Percentiles rank a stretch among this genome's conserved stretches.
Conservation (phyloP, 495 filamentous ascomycete genomes). For the Trichoderma parareesei region DNA sequence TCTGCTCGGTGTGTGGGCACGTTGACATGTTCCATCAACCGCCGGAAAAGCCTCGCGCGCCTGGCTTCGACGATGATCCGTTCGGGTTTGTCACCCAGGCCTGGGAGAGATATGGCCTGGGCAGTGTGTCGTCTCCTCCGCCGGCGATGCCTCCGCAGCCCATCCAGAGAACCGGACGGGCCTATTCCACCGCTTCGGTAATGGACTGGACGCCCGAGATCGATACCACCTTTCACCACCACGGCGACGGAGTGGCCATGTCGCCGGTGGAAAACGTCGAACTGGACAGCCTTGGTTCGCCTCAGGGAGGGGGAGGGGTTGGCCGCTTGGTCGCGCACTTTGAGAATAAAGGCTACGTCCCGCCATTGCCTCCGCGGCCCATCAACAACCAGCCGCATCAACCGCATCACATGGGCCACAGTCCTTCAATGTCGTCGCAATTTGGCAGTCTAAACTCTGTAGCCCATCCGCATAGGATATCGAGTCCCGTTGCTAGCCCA, state of each 20-base stretch:
- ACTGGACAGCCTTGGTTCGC: neutral
- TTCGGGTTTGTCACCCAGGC: constrained; percentile 5
- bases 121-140: neutral
- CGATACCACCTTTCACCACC: neutral
- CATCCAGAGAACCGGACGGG: neutral
- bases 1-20: constrained; percentile 9
- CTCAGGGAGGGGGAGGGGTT: constrained; percentile 7
- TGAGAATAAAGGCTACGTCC: constrained; percentile 6
- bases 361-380: constrained; percentile 8
- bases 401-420: neutral
- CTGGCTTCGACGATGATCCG: constrained; percentile 1
- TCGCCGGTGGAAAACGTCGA: neutral
- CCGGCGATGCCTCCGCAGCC: neutral
- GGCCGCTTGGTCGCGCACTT: constrained; percentile 10
- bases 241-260: constrained; percentile 8
- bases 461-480: constrained; percentile 4
- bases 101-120: neutral
- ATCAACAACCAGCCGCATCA: constrained; percentile 3
- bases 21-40: constrained; percentile 9
- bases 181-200: neutral
- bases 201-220: constrained; percentile 6
- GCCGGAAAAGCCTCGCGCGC: constrained; percentile 4
- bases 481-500: constrained; percentile 4
- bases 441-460: constrained; percentile 6
- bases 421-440: constrained; percentile 4